Conservation (phyloP, 768 basidiomycete genomes). For the Coprinopsis cinerea region DNA sequence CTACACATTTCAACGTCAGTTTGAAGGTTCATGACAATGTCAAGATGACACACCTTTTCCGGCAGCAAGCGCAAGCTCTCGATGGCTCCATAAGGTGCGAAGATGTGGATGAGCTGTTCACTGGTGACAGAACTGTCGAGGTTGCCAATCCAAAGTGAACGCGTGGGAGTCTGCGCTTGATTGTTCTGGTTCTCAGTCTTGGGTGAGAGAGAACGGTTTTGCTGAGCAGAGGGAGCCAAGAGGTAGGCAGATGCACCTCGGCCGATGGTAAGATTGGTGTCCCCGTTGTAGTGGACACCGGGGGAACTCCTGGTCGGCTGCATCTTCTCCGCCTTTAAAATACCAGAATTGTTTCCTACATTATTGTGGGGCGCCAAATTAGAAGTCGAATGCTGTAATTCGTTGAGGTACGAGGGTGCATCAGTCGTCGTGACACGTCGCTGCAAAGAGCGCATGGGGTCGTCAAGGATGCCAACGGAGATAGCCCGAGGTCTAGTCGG, state of each 20-base stretch:
- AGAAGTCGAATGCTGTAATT: slow-evolving; percentile 40
- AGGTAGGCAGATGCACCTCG: slow-evolving; percentile 61
- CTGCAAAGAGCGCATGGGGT: slow-evolving; percentile 65
- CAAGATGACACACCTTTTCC: slow-evolving; percentile 69
- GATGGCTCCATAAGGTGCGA: slow-evolving; percentile 95
- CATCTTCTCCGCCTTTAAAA: slow-evolving; percentile 60
- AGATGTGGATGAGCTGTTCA: slow-evolving; percentile 91
- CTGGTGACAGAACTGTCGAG: slow-evolving; percentile 91
- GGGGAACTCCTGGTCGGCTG: slow-evolving; percentile 41
- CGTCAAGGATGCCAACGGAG: slow-evolving; percentile 84
- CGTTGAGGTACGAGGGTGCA: slow-evolving; percentile 53
- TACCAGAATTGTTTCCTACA: slow-evolving; percentile 39
- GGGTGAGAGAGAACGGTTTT: slow-evolving; percentile 76
- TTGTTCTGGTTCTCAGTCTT: slow-evolving; percentile 67
- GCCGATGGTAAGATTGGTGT: slow-evolving; percentile 35
- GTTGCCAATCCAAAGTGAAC: slow-evolving; percentile 98
- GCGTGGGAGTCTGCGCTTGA: slow-evolving; percentile 88
- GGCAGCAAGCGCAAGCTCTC: slow-evolving; percentile 92
- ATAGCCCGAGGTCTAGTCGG: slow-evolving; percentile 71
- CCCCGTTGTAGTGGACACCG: slow-evolving; percentile 61
- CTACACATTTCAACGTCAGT: slow-evolving; percentile 32
- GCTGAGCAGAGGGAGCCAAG: slow-evolving; percentile 51
- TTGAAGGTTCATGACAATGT: slow-evolving; percentile 1
- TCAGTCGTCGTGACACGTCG: slow-evolving; percentile 53
- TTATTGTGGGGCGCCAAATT: slow-evolving; percentile 33